A percentile compares a stretch with the other conserved stretches of the same genome.
Evolutionary conservation across 1,284 basidiomycete species (phyloP).

Genomic region (Gomphus sp.): DNA sequence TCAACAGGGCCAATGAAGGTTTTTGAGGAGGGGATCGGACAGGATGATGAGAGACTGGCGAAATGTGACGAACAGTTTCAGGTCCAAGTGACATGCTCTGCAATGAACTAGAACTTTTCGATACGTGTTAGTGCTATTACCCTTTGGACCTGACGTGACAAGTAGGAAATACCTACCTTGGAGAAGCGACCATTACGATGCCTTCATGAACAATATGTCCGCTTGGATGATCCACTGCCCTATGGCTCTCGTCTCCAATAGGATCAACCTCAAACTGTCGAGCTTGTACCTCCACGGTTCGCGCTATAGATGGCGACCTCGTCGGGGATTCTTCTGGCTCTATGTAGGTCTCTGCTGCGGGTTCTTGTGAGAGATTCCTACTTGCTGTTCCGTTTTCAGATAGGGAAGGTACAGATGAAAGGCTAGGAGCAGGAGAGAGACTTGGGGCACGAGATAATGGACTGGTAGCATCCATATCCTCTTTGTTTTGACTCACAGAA

Average conservation of each 20-base stretch:
- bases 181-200: neutral
- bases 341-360: neutral
- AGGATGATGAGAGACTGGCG: neutral
- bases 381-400: neutral
- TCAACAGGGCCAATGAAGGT: neutral
- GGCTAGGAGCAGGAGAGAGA: slow-evolving; percentile 1
- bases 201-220: neutral
- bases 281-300: neutral
- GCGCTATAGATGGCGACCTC: neutral
- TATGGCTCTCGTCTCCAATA: no score
- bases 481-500: neutral
- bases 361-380: neutral
- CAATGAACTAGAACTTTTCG: neutral
- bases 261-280: neutral
- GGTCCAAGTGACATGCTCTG: neutral
- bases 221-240: neutral
- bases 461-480: neutral
- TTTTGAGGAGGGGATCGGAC: neutral
- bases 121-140: neutral
- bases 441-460: slow-evolving; percentile 1
- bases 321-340: slow-evolving; percentile 5
- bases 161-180: neutral
- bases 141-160: neutral
- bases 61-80: neutral
- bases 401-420: neutral